A percentile compares a stretch with the other conserved stretches of the same genome.
Conservation (phyloP, 2,329 filamentous ascomycete genomes). For the Alternaria viburni region DNA sequence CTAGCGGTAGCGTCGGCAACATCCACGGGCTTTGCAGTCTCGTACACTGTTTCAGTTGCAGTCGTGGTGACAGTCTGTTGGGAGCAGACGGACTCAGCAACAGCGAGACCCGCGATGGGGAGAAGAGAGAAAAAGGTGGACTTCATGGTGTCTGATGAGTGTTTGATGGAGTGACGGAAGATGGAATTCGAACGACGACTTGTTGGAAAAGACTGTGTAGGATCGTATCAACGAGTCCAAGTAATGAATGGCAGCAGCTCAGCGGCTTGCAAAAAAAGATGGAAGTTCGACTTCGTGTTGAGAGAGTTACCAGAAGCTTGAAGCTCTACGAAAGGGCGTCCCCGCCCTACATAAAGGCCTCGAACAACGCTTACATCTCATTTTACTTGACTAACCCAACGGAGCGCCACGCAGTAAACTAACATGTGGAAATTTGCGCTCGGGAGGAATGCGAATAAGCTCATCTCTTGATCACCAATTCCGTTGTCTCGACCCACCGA, state of each 20-base stretch:
- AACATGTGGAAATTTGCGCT: slow-evolving; percentile 28
- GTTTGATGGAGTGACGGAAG: neutral
- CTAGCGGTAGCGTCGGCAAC: slow-evolving; percentile 1
- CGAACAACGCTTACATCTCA: slow-evolving; percentile 13
- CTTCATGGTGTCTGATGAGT: slow-evolving; percentile 30
- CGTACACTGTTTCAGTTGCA: slow-evolving; percentile 12
- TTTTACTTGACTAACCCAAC: slow-evolving; percentile 21
- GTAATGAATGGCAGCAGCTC: slow-evolving; percentile 38
- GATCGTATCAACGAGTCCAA: slow-evolving; percentile 14
- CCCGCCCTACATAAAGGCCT: slow-evolving; percentile 24
- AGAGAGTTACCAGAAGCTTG: slow-evolving; percentile 15
- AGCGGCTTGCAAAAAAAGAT: slow-evolving; percentile 33
- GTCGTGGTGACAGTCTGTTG: slow-evolving; percentile 26
- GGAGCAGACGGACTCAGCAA: slow-evolving; percentile 32
- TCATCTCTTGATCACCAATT: slow-evolving; percentile 15
- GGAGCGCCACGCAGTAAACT: slow-evolving; percentile 9
- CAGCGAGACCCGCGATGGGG: slow-evolving; percentile 32
- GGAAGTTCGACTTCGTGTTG: slow-evolving; percentile 11
- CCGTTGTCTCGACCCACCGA: neutral
- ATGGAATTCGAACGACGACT: slow-evolving; percentile 11
- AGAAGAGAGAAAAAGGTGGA: slow-evolving; percentile 33
- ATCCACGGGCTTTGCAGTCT: slow-evolving; percentile 5
- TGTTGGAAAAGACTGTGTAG: slow-evolving; percentile 3
- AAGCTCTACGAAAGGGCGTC: slow-evolving; percentile 4
- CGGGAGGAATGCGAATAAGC: slow-evolving; percentile 22